These are phyloP conservation scores for Bauhinia variegata DNA, from an alignment of 306 rosid genomes.

Conservation along the genomic window DNA sequence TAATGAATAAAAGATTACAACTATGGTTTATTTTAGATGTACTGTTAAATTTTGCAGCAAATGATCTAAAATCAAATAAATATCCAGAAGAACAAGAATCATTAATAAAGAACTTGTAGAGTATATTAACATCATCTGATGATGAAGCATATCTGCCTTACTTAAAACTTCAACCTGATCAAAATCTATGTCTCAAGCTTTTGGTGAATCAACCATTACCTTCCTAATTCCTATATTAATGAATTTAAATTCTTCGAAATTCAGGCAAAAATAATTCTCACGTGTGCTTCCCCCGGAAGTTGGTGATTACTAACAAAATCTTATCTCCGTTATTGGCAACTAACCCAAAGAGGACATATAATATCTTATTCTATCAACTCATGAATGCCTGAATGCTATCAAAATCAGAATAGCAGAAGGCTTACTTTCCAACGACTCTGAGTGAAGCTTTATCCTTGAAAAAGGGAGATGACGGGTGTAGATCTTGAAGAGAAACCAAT, in stretches of 20 bases:
- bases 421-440: constrained; percentile 74
- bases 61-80: neutral
- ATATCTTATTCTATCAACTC: neutral
- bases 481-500: constrained; percentile 51
- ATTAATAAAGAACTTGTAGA: neutral
- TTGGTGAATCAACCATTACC: neutral
- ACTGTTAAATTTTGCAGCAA: neutral
- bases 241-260: constrained; percentile 9
- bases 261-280: constrained; percentile 14
- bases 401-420: constrained; percentile 24
- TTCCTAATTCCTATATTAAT: neutral
- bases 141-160: neutral
- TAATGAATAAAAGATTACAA: neutral
- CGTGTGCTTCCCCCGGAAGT: neutral
- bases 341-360: constrained; percentile 1
- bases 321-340: neutral
- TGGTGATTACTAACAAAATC: neutral
- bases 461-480: constrained; percentile 65
- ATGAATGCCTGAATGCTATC: neutral
- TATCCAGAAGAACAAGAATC: neutral
- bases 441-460: constrained; percentile 80
- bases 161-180: constrained; percentile 5
- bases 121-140: constrained; percentile 1
- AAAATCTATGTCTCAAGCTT: neutral
- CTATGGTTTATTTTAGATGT: constrained; percentile 17